Percentiles rank a stretch among this genome's conserved stretches.
Evolutionary conservation across 257 asterid genomes (phyloP).

Genomic region (Paraleonurus japonicus): DNA sequence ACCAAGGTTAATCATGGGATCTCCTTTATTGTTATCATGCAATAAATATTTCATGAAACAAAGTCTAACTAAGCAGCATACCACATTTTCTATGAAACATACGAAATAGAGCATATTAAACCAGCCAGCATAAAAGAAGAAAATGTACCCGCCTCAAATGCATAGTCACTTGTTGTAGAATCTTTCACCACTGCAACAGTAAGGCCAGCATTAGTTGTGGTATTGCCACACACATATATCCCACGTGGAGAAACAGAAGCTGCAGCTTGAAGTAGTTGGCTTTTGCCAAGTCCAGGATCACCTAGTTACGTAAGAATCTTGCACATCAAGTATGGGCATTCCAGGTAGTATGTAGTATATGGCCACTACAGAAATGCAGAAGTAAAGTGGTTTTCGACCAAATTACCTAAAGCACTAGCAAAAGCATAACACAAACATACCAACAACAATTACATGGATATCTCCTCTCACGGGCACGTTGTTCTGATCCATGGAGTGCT

Average conservation of each 20-base stretch:
- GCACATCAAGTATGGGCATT: conserved; percentile 28
- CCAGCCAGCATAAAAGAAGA: conserved; percentile 20
- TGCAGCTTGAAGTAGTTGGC: conserved; percentile 97
- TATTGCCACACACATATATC: conserved; percentile 93
- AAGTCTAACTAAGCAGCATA: not conserved
- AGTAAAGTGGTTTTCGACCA: conserved; percentile 9
- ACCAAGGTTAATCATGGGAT: not conserved
- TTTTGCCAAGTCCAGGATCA: conserved; percentile 98
- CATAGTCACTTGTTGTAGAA: conserved; percentile 87
- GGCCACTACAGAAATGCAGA: conserved; percentile 17
- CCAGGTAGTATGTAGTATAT: conserved; percentile 13
- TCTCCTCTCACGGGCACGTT: conserved; percentile 99
- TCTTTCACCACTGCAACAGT: conserved; percentile 98
- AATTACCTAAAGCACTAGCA: not conserved
- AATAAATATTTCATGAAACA: not conserved
- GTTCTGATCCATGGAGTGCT: conserved; percentile 94
- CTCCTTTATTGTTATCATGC: not conserved
- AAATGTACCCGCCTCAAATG: conserved; percentile 91
- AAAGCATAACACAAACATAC: conserved; percentile 42
- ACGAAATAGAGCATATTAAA: not conserved
- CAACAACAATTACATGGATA: conserved; percentile 87
- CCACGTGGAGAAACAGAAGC: conserved; percentile 99
- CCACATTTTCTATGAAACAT: conserved; percentile 3
- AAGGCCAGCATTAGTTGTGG: conserved; percentile 97
- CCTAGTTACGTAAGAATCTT: conserved; percentile 42